Evolutionary conservation across 1,284 basidiomycete species (phyloP).

Genomic region (Cryptococcus wingfieldii): DNA sequence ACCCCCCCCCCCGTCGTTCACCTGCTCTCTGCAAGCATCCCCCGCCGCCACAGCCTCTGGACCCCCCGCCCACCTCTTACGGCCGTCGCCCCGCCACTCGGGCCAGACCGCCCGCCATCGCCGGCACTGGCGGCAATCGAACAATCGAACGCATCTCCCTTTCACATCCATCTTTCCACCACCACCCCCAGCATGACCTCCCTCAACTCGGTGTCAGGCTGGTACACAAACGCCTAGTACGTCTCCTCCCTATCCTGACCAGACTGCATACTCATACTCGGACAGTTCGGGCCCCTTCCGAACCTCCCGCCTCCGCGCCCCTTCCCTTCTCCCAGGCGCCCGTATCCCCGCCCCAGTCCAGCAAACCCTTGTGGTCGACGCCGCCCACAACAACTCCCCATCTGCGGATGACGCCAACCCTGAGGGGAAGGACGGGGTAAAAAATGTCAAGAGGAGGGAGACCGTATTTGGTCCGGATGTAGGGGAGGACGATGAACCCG

Average conservation of each 20-base stretch:
- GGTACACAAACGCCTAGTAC: conserved; percentile 27
- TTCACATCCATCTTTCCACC: background rate
- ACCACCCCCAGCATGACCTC: conserved; percentile 1
- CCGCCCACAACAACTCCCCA: conserved; percentile 14
- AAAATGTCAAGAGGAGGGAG: conserved; percentile 53
- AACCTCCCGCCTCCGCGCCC: conserved; percentile 27
- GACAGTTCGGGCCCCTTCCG: conserved; percentile 28
- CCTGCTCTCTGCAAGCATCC: too few species aligned
- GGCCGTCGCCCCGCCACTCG: too few species aligned
- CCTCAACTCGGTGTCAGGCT: conserved; percentile 8
- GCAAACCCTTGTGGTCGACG: conserved; percentile 45
- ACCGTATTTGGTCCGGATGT: conserved; percentile 70
- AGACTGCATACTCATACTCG: background rate
- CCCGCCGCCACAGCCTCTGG: background rate
- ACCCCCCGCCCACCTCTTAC: background rate
- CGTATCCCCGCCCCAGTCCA: conserved; percentile 22
- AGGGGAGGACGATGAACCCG: conserved; percentile 54
- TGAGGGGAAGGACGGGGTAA: conserved; percentile 3
- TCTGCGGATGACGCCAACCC: background rate
- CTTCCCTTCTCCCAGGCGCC: conserved; percentile 29
- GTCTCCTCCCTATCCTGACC: conserved; percentile 2
- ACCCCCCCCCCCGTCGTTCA: too few species aligned
- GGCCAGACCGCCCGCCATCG: too few species aligned
- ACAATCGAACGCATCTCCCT: background rate
- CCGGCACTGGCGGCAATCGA: too few species aligned